phyloP scores from a whole-genome alignment of 2,329 filamentous ascomycete genomes.

The Septoria petroselini region DNA sequence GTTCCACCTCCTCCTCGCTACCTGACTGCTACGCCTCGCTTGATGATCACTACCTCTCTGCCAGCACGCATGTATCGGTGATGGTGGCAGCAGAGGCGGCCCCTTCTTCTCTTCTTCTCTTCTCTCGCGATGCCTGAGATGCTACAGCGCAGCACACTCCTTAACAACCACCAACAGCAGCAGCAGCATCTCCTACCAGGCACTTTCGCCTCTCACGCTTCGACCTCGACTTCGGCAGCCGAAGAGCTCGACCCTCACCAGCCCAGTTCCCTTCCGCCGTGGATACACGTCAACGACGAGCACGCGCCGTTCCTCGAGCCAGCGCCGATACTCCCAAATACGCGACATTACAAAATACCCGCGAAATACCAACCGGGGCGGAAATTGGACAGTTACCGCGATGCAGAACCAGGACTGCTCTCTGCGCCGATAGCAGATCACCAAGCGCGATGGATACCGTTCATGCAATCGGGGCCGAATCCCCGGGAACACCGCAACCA shows the following conservation, averaged over 20 bases:
- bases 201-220: slow-evolving; percentile 9
- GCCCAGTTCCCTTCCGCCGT: slow-evolving; percentile 37
- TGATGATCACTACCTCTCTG: background rate
- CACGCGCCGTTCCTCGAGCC: slow-evolving; percentile 27
- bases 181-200: background rate
- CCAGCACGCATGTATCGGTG: background rate
- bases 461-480: slow-evolving; percentile 40
- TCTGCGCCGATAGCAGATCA: slow-evolving; percentile 36
- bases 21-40: background rate
- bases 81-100: slow-evolving; percentile 1
- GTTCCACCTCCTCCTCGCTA: background rate
- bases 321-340: slow-evolving; percentile 28
- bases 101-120: slow-evolving; percentile 4
- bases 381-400: slow-evolving; percentile 38
- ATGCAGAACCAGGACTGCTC: slow-evolving; percentile 37
- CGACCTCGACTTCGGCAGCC: slow-evolving; percentile 1
- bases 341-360: slow-evolving; percentile 31
- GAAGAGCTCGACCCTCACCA: slow-evolving; percentile 29
- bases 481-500: slow-evolving; percentile 32
- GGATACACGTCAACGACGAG: slow-evolving; percentile 38
- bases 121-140: slow-evolving; percentile 26
- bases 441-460: slow-evolving; percentile 38
- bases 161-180: slow-evolving; percentile 3
- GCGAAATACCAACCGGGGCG: slow-evolving; percentile 36
- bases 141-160: slow-evolving; percentile 23